Conservation (phyloP, 805 yeast genomes). For the Tetrapisispora taiwanensis region DNA sequence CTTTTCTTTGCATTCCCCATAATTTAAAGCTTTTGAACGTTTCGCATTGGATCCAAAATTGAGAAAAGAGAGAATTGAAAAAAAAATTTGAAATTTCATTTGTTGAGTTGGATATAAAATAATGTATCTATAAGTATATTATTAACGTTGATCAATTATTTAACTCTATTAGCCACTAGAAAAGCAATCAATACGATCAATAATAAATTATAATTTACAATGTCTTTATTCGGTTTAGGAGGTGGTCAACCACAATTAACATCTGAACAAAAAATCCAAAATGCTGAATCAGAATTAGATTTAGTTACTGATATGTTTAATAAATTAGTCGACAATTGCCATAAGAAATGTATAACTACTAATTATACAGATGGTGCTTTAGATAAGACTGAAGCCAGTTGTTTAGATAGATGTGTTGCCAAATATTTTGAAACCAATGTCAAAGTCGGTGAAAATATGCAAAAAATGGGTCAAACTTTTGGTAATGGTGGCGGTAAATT, state of each 20-base stretch:
- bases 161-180: no score
- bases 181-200: no score
- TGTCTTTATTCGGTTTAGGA: slow-evolving; percentile 71
- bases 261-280: slow-evolving; percentile 67
- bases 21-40: no score
- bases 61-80: no score
- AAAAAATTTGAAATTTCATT: no score
- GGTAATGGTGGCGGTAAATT: slow-evolving; percentile 29
- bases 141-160: no score
- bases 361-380: slow-evolving; percentile 64
- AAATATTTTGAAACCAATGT: slow-evolving; percentile 92
- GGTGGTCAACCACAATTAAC: slow-evolving; percentile 69
- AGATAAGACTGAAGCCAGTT: slow-evolving; percentile 68
- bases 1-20: no score
- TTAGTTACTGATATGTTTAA: slow-evolving; percentile 98
- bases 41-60: no score
- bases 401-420: slow-evolving; percentile 92
- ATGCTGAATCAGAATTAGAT: slow-evolving; percentile 95
- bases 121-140: no score
- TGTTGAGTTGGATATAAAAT: no score
- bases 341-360: slow-evolving; percentile 64
- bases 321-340: slow-evolving; percentile 80
- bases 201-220: slow-evolving; percentile 13
- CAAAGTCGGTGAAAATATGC: slow-evolving; percentile 79
- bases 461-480: slow-evolving; percentile 39